Conservation (phyloP, 768 basidiomycete species). For the Termitomyces sp. region DNA sequence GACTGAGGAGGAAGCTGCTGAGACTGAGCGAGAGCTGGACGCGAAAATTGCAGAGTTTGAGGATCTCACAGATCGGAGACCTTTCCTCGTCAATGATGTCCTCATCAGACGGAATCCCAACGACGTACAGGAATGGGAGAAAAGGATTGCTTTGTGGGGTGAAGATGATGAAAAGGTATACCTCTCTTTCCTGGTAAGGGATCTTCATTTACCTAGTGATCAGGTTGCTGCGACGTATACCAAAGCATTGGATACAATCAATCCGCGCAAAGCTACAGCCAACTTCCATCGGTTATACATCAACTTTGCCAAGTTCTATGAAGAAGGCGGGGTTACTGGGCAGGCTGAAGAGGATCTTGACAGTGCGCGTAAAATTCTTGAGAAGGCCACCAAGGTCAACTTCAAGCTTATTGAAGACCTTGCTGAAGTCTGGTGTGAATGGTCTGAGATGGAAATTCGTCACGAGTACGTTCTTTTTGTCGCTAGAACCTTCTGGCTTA, state of each 20-base stretch:
- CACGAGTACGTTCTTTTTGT: conserved; percentile 70
- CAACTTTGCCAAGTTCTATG: conserved; percentile 97
- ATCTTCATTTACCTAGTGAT: conserved; percentile 2
- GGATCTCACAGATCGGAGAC: conserved; percentile 89
- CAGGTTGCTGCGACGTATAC: conserved; percentile 94
- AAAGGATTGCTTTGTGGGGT: conserved; percentile 89
- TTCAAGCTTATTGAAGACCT: conserved; percentile 97
- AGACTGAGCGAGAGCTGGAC: conserved; percentile 84
- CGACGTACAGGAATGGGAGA: conserved; percentile 99
- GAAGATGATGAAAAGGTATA: conserved; percentile 89
- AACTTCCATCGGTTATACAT: conserved; percentile 89
- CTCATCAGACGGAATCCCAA: conserved; percentile 90
- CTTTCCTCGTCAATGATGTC: conserved; percentile 96
- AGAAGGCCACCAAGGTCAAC: conserved; percentile 88
- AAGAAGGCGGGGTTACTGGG: conserved; percentile 84
- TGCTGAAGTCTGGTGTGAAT: conserved; percentile 99
- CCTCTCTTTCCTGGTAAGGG: not conserved
- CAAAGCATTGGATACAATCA: conserved; percentile 83
- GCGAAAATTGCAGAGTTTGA: conserved; percentile 90
- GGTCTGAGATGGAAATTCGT: conserved; percentile 97
- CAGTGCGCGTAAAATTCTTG: conserved; percentile 88
- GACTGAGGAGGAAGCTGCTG: conserved; percentile 60
- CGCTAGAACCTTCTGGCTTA: conserved; percentile 5
- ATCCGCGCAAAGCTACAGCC: conserved; percentile 85
- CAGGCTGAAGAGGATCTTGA: conserved; percentile 80